Conservation (phyloP, 1,284 basidiomycete genomes). For the Exobasidium rhododendri region DNA sequence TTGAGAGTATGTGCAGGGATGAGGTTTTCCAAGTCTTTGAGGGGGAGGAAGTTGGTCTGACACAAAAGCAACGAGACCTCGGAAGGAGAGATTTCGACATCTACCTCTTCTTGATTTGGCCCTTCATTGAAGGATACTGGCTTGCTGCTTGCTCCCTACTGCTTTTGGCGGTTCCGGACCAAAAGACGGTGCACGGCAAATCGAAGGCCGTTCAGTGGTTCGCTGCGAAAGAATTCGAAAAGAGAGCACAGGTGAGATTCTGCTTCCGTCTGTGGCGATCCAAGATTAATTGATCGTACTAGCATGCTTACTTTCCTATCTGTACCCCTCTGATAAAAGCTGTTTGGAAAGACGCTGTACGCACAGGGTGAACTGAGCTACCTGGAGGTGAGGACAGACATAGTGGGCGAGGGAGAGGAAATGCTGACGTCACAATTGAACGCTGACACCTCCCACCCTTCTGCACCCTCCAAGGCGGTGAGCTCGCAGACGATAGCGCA, state of each 20-base stretch:
- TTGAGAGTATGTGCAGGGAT: constrained; percentile 31
- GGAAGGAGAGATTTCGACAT: constrained; percentile 54
- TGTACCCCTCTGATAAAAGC: constrained; percentile 4
- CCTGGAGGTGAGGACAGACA: constrained; percentile 42
- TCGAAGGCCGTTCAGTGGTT: constrained; percentile 43
- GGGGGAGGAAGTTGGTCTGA: constrained; percentile 28
- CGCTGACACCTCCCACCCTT: not conserved
- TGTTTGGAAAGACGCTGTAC: constrained; percentile 55
- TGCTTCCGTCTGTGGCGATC: not conserved
- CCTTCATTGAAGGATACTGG: constrained; percentile 54
- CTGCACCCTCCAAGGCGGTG: constrained; percentile 33
- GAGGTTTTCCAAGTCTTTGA: constrained; percentile 13
- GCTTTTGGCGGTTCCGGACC: constrained; percentile 42
- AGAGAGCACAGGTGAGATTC: constrained; percentile 26
- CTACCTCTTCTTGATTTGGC: constrained; percentile 50
- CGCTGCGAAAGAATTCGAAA: constrained; percentile 52
- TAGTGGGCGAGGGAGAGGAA: constrained; percentile 19
- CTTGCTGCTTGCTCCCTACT: constrained; percentile 54
- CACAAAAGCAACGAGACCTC: constrained; percentile 38
- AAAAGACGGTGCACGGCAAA: constrained; percentile 15
- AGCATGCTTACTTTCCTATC: not conserved
- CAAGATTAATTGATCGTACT: not conserved
- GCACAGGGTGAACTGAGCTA: constrained; percentile 54
- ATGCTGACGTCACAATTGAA: not conserved
- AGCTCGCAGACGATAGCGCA: constrained; percentile 43